These are phyloP conservation scores for Triticum dicoccoides DNA, from an alignment of 176 grass and related monocot genomes.

Conservation along the genomic window DNA sequence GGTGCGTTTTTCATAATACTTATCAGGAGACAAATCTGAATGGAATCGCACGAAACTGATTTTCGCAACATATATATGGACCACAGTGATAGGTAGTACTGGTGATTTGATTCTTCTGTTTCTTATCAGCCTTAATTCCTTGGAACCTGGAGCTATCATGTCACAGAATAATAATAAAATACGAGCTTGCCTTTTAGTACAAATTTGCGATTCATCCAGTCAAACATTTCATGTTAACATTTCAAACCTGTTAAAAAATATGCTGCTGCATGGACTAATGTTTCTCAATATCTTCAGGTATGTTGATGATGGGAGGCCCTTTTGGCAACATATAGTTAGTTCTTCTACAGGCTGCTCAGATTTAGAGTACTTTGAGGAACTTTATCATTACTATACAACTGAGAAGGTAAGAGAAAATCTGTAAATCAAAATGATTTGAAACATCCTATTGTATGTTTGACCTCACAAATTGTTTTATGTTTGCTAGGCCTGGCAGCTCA, in stretches of 20 bases:
- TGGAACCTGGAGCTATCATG: neutral
- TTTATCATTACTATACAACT: conserved; percentile 90
- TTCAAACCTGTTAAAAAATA: neutral
- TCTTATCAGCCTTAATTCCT: neutral
- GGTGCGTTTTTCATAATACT: neutral
- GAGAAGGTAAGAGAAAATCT: conserved; percentile 59
- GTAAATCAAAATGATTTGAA: neutral
- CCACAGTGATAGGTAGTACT: neutral
- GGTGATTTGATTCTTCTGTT: neutral
- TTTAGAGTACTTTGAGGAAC: conserved; percentile 89
- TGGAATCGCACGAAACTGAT: neutral
- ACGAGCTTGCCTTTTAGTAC: neutral
- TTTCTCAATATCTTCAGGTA: conserved; percentile 53
- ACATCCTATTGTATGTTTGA: neutral
- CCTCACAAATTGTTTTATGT: conserved; percentile 29
- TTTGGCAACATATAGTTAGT: conserved; percentile 91
- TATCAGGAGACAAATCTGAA: neutral
- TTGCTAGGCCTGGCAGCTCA: conserved; percentile 88
- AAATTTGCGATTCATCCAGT: neutral
- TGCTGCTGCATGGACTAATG: conserved; percentile 5
- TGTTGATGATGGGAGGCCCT: conserved; percentile 90
- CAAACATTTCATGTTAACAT: neutral
- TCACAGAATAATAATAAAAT: neutral
- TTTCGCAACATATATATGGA: neutral
- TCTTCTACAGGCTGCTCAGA: conserved; percentile 90